These are phyloP conservation scores for Penicillium brevicompactum DNA, from an alignment of 2,329 filamentous ascomycete genomes.

Conservation along the genomic window DNA sequence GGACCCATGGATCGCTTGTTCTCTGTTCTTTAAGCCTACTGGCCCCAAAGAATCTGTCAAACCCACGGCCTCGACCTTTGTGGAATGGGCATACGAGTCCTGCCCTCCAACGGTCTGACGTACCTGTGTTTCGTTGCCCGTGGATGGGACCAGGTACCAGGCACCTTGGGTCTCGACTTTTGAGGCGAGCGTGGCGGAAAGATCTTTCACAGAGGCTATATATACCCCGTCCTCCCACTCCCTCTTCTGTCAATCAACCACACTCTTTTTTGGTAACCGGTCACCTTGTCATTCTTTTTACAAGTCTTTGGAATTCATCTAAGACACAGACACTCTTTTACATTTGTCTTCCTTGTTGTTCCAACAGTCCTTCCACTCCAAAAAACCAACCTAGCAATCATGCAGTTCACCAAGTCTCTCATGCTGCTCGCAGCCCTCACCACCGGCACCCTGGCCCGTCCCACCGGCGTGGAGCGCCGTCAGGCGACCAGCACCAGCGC, in stretches of 20 bases:
- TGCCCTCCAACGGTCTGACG: constrained; percentile 1
- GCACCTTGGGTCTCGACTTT: constrained; percentile 1
- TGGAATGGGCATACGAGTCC: not conserved
- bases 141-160: constrained; percentile 5
- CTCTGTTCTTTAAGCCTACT: not conserved
- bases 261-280: constrained; percentile 9
- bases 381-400: constrained; percentile 6
- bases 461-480: constrained; percentile 20
- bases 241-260: not conserved
- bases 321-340: constrained; percentile 5
- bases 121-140: not conserved
- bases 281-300: constrained; percentile 4
- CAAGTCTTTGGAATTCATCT: constrained; percentile 3
- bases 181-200: constrained; percentile 10
- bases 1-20: not conserved
- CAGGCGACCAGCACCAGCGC: constrained; percentile 12
- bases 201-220: constrained; percentile 4
- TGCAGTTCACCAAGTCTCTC: constrained; percentile 34
- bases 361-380: not conserved
- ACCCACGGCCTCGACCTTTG: constrained; percentile 3
- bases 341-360: constrained; percentile 1
- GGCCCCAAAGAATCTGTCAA: not conserved
- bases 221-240: not conserved
- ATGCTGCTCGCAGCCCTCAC: constrained; percentile 35
- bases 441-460: constrained; percentile 25